These are phyloP conservation scores for Clavaria fumosa DNA, from an alignment of 768 basidiomycete genomes.

Conservation along the genomic window DNA sequence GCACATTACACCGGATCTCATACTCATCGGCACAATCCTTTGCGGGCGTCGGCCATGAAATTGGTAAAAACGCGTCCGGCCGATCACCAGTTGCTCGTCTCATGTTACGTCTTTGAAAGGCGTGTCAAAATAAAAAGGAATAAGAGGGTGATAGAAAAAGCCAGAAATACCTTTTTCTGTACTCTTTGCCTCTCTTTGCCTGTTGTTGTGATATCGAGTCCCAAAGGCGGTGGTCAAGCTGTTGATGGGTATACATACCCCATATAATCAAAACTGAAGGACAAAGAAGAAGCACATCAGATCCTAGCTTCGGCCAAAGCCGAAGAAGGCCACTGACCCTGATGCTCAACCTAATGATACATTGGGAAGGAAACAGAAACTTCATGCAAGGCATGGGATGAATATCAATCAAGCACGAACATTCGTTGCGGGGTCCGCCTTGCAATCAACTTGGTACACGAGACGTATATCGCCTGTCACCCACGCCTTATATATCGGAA, in stretches of 20 bases:
- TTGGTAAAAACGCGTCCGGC: too few relatives aligned
- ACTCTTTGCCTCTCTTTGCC: slow-evolving; percentile 31
- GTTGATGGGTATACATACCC: slow-evolving; percentile 26
- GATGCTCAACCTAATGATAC: slow-evolving; percentile 5
- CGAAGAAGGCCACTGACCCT: neutral
- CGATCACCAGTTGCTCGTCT: too few relatives aligned
- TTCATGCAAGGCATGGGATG: too few relatives aligned
- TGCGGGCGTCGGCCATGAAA: too few relatives aligned
- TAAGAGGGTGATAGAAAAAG: neutral
- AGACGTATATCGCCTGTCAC: slow-evolving; percentile 38
- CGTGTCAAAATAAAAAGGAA: slow-evolving; percentile 3
- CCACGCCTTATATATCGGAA: slow-evolving; percentile 58
- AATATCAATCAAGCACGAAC: slow-evolving; percentile 11
- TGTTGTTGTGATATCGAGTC: slow-evolving; percentile 24
- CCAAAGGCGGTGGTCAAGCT: slow-evolving; percentile 25
- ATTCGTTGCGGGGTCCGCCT: slow-evolving; percentile 21
- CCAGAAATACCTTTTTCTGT: slow-evolving; percentile 29
- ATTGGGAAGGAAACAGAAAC: slow-evolving; percentile 17
- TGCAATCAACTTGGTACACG: slow-evolving; percentile 36
- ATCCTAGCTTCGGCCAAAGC: too few relatives aligned
- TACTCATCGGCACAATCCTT: too few relatives aligned
- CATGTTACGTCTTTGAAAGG: slow-evolving; percentile 32
- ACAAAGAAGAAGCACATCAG: too few relatives aligned
- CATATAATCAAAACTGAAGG: slow-evolving; percentile 24
- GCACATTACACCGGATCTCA: too few relatives aligned